Conservation (phyloP, 2,329 filamentous ascomycete genomes). For the Penicillium brevicompactum region DNA sequence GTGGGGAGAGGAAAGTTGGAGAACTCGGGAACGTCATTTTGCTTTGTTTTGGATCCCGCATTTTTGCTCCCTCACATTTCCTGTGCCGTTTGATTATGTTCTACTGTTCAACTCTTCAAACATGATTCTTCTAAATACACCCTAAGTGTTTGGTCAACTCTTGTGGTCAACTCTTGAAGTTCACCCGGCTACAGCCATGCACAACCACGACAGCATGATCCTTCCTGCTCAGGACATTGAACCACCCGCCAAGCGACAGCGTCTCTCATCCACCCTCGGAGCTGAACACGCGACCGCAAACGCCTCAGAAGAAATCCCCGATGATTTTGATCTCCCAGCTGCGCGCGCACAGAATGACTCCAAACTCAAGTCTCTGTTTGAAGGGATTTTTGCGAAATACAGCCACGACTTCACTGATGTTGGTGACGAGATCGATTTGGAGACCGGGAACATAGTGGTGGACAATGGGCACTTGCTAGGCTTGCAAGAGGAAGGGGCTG, state of each 20-base stretch:
- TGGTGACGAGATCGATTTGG: constrained; percentile 86
- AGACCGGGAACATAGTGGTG: constrained; percentile 79
- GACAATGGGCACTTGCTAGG: constrained; percentile 81
- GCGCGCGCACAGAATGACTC: constrained; percentile 68
- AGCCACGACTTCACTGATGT: constrained; percentile 77
- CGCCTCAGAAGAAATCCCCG: constrained; percentile 12
- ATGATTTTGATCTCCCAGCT: constrained; percentile 59
- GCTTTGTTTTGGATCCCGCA: constrained; percentile 20
- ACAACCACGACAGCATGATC: background rate
- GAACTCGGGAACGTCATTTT: constrained; percentile 34
- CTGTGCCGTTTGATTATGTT: constrained; percentile 1
- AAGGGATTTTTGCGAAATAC: constrained; percentile 88
- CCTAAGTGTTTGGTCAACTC: background rate
- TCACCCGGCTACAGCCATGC: background rate
- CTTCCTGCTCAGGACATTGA: constrained; percentile 24
- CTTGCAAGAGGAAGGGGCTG: constrained; percentile 61
- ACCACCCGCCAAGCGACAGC: constrained; percentile 58
- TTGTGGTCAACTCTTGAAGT: background rate
- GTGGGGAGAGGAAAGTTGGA: constrained; percentile 19
- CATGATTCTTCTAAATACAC: background rate
- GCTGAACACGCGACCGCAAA: constrained; percentile 9
- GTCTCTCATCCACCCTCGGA: constrained; percentile 43
- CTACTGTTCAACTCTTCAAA: background rate
- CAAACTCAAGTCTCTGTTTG: constrained; percentile 79
- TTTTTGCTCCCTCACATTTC: constrained; percentile 23